Percentiles rank a stretch among this genome's conserved stretches.
These are phyloP conservation scores for Zhuliangozyma parablackwelliae DNA, from an alignment of 1,139 yeast genomes.

Conservation along the genomic window DNA sequence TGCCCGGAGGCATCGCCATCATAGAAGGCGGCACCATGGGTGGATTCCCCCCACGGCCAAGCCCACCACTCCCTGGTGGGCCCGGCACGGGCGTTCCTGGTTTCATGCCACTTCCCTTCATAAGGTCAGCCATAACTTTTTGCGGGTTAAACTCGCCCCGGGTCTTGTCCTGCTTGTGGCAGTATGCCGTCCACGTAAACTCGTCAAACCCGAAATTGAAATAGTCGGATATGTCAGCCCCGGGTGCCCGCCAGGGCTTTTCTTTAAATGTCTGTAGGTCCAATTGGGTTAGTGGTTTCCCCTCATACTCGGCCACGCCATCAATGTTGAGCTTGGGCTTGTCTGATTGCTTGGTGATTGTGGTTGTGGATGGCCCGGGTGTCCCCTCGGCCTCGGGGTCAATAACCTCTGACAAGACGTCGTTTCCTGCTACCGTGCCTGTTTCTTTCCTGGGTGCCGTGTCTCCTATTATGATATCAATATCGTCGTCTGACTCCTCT, in stretches of 20 bases:
- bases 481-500: constrained; percentile 44
- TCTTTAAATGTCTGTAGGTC: constrained; percentile 79
- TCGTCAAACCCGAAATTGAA: constrained; percentile 97
- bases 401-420: constrained; percentile 16
- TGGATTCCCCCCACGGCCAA: constrained; percentile 1
- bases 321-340: constrained; percentile 63
- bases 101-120: constrained; percentile 22
- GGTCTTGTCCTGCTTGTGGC: constrained; percentile 79
- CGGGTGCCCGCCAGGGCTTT: constrained; percentile 98
- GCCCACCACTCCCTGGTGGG: not conserved
- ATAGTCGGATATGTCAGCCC: constrained; percentile 90
- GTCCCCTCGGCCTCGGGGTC: constrained; percentile 45
- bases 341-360: constrained; percentile 32
- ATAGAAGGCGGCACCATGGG: constrained; percentile 9
- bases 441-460: constrained; percentile 19
- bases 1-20: constrained; percentile 9
- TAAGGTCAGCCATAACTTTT: constrained; percentile 41
- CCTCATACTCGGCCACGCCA: constrained; percentile 75
- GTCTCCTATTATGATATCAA: constrained; percentile 30
- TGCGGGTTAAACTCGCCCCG: constrained; percentile 75
- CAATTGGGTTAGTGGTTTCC: constrained; percentile 79
- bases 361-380: constrained; percentile 12
- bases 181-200: constrained; percentile 91
- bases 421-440: constrained; percentile 19
- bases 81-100: not conserved